Evolutionary conservation across 345 rosid genomes (phyloP).

Genomic region (Salix caprea): DNA sequence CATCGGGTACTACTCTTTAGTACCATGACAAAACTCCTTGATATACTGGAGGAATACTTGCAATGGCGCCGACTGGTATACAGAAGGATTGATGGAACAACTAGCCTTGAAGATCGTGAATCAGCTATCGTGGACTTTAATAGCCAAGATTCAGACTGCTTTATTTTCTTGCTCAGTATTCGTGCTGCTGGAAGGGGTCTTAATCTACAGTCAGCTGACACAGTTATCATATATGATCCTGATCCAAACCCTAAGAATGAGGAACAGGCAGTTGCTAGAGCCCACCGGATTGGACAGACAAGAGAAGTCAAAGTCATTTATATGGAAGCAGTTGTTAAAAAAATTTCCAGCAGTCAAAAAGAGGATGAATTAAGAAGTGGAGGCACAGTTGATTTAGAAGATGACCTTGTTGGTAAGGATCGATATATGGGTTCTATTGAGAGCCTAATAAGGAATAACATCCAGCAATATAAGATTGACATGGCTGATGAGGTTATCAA

Average conservation of each 20-base stretch:
- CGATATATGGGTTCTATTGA: constrained; percentile 96
- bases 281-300: constrained; percentile 97
- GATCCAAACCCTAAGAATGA: constrained; percentile 99
- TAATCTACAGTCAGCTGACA: constrained; percentile 98
- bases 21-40: constrained; percentile 98
- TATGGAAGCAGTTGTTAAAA: constrained; percentile 98
- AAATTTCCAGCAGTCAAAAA: constrained; percentile 81
- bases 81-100: constrained; percentile 97
- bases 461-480: constrained; percentile 99
- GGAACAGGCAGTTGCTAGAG: constrained; percentile 99
- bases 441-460: constrained; percentile 96
- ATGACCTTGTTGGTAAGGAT: constrained; percentile 97
- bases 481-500: constrained; percentile 99
- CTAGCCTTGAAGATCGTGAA: constrained; percentile 99
- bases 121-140: constrained; percentile 98
- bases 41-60: constrained; percentile 95
- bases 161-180: constrained; percentile 93
- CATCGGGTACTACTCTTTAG: constrained; percentile 97
- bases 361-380: constrained; percentile 92
- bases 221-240: constrained; percentile 97
- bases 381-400: constrained; percentile 79
- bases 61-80: constrained; percentile 88
- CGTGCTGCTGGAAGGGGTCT: constrained; percentile 99
- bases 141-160: constrained; percentile 77
- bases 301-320: constrained; percentile 97